Evolutionary conservation across 306 rosid species (phyloP), one percentile per base, ranked within the genome.

Genomic region (Prosopis cineraria): DNA sequence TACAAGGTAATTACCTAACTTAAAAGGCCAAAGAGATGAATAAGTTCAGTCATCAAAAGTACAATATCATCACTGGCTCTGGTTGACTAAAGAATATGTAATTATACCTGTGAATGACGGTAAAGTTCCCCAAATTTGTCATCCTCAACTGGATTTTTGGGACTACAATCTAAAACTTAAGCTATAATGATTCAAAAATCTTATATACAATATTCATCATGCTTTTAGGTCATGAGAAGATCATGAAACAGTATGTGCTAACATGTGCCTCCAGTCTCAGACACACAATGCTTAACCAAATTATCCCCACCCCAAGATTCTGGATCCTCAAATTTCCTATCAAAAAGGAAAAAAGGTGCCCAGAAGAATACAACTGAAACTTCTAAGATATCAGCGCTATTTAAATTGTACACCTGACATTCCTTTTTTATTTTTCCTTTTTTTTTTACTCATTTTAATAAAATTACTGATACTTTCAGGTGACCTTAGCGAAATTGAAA

Each of bases 181-280:
- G n/a, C 50, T 48, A 14, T 8, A 44, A 20, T 10, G 11, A 25
- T 3, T 53, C 3, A 34, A 68, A 55, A n/a, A 50, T 30, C 40
- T 37, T 48, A 65, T 10, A 36, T 37, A 50, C 24, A 22, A 45
- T 58, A 29, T 41, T 62, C 48, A 39, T 62, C 70, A 39, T 48
- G 36, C 56, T 22, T 44, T 72, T 27, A 68, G 75, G 73, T 69
- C 59, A 68, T 67, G 53, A 25, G 44, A 79, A 39, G 48, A 65
- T 30, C 30, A 64, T 39, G 11, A 39, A 39, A 39, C 27, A 34
- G 29, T 29, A 11, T 59, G 66, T 6, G 39, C n/a, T 9, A n/a
- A 12, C 64, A 65, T 25, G 25, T 22, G 48, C 20, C 65, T n/a
- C 17, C 2, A 20, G 17, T 34, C 36, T 31, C 17, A 22, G 5